Evolutionary conservation across 495 filamentous ascomycete species (phyloP).

Genomic region (Ascobolus immersus): DNA sequence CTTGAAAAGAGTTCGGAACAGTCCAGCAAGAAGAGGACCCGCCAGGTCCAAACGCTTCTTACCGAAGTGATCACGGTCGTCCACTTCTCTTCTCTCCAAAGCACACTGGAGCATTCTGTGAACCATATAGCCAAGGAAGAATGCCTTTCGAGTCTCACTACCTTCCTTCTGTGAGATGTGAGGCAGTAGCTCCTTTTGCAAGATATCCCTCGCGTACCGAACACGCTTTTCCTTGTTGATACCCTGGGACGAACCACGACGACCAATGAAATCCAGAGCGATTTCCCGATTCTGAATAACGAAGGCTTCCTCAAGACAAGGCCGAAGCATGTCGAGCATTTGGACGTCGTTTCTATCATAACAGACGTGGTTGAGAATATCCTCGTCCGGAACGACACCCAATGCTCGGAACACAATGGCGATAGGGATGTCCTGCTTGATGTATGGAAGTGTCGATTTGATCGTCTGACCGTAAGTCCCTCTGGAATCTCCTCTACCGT

Average conservation of each 20-base stretch:
- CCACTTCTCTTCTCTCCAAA: constrained; percentile 67
- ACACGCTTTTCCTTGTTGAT: constrained; percentile 69
- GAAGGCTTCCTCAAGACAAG: constrained; percentile 87
- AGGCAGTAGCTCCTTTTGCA: constrained; percentile 89
- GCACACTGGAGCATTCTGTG: constrained; percentile 79
- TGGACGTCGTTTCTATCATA: constrained; percentile 84
- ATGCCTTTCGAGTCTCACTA: constrained; percentile 90
- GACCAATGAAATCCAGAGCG: constrained; percentile 88
- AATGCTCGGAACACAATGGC: constrained; percentile 86
- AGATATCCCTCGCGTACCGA: constrained; percentile 66
- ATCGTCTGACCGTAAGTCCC: constrained; percentile 67
- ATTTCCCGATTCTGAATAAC: constrained; percentile 87
- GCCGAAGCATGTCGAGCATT: constrained; percentile 92
- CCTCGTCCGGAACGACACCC: constrained; percentile 89
- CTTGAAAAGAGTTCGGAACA: constrained; percentile 71
- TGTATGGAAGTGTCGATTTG: constrained; percentile 68
- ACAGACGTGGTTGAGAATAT: constrained; percentile 91
- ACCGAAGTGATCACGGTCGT: constrained; percentile 96
- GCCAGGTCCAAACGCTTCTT: constrained; percentile 95
- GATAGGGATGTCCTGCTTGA: constrained; percentile 79
- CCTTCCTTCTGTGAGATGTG: constrained; percentile 91
- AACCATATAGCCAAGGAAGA: constrained; percentile 98
- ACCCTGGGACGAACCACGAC: constrained; percentile 50
- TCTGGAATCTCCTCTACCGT: constrained; percentile 56
- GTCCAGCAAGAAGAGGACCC: constrained; percentile 70